A percentile compares a stretch with the other conserved stretches of the same genome.
Evolutionary conservation across 371 early-diverging fungal species (phyloP).

Genomic region (Mucor lusitanicus): DNA sequence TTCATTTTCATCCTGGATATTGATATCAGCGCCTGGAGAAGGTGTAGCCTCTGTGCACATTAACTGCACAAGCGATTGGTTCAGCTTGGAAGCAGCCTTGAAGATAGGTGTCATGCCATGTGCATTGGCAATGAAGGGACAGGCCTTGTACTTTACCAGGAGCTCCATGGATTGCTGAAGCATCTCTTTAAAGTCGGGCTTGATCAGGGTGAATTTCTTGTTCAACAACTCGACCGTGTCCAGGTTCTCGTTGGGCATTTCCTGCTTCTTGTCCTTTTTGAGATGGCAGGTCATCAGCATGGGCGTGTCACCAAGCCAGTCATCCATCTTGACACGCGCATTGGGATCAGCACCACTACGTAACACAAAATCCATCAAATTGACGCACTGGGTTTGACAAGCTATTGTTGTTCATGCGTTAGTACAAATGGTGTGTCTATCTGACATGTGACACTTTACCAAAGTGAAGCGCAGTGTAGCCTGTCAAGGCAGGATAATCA

Average conservation of each 20-base stretch:
- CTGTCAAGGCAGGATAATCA: constrained; percentile 45
- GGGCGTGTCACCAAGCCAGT: constrained; percentile 15
- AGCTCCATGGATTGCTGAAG: constrained; percentile 19
- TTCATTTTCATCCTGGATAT: constrained; percentile 16
- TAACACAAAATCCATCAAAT: constrained; percentile 35
- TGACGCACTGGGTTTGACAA: constrained; percentile 26
- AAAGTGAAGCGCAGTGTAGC: constrained; percentile 47
- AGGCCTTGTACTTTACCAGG: constrained; percentile 34
- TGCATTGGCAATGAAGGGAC: constrained; percentile 33
- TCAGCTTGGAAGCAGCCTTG: constrained; percentile 15
- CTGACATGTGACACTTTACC: constrained; percentile 28
- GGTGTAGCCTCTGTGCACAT: constrained; percentile 6
- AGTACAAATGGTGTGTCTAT: not conserved
- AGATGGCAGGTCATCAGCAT: constrained; percentile 27
- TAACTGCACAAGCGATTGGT: not conserved
- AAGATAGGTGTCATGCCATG: constrained; percentile 28
- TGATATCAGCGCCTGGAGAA: constrained; percentile 12
- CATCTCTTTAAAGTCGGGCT: constrained; percentile 28
- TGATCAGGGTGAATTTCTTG: constrained; percentile 24
- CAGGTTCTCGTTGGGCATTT: constrained; percentile 9
- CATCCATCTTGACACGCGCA: constrained; percentile 13
- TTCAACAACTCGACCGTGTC: constrained; percentile 23
- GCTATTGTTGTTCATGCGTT: constrained; percentile 24
- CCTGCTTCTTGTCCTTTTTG: constrained; percentile 12
- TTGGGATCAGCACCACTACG: constrained; percentile 34